These are phyloP conservation scores for Fusarium sp. DNA, from an alignment of 2,329 filamentous ascomycete genomes.

Conservation along the genomic window DNA sequence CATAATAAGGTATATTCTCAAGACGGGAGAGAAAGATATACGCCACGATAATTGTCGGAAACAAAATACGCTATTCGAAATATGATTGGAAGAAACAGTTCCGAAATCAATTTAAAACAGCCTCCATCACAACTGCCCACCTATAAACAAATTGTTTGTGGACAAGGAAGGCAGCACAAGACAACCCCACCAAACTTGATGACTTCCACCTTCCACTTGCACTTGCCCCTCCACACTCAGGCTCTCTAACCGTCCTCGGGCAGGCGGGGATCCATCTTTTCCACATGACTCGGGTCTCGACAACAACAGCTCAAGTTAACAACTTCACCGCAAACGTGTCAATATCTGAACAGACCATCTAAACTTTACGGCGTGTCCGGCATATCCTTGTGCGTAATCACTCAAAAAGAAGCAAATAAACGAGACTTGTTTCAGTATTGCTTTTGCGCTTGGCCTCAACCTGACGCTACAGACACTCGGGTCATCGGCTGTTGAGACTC, in stretches of 20 bases:
- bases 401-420: background rate
- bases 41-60: background rate
- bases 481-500: background rate
- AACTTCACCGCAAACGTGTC: constrained; percentile 14
- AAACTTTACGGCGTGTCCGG: background rate
- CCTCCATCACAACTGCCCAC: background rate
- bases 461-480: background rate
- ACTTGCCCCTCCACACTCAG: background rate
- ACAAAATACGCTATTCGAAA: background rate
- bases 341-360: constrained; percentile 1
- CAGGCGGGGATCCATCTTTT: constrained; percentile 9
- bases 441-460: background rate
- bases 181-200: background rate
- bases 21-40: background rate
- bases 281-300: constrained; percentile 12
- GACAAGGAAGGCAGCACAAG: background rate
- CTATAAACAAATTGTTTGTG: background rate
- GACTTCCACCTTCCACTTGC: background rate
- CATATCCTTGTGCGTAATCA: background rate
- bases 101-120: background rate
- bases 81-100: background rate
- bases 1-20: too few species aligned
- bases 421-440: background rate
- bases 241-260: constrained; percentile 14
- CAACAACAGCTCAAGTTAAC: background rate